Evolutionary conservation across 2,329 filamentous ascomycete species (phyloP).

Genomic region (Diaporthe capsici): DNA sequence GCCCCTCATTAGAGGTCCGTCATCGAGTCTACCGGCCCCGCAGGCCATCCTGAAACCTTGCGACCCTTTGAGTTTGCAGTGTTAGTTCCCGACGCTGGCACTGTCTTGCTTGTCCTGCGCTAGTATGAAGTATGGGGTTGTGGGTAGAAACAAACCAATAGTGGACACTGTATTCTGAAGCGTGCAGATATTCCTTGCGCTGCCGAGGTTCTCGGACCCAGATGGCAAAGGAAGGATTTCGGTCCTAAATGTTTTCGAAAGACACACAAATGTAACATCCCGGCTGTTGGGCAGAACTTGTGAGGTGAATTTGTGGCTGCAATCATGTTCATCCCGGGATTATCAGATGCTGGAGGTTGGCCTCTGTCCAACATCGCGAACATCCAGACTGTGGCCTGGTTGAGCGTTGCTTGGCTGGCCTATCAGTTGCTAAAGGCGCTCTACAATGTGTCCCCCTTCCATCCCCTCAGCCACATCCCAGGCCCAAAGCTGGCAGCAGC

Average conservation of each 20-base stretch:
- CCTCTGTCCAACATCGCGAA: background rate
- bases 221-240: conserved; percentile 2
- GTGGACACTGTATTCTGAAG: conserved; percentile 16
- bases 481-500: conserved; percentile 52
- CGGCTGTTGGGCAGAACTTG: background rate
- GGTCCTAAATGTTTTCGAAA: background rate
- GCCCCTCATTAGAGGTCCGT: background rate
- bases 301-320: background rate
- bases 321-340: background rate
- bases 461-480: conserved; percentile 46
- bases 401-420: conserved; percentile 18
- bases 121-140: conserved; percentile 23
- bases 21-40: background rate
- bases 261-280: background rate
- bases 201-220: conserved; percentile 14
- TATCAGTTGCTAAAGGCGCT: conserved; percentile 24
- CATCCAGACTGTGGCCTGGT: background rate
- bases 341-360: conserved; percentile 14
- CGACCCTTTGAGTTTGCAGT: background rate
- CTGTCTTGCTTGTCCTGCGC: background rate
- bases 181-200: conserved; percentile 4
- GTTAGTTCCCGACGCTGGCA: background rate
- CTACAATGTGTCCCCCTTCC: conserved; percentile 35
- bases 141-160: conserved; percentile 11
- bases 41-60: conserved; percentile 4